These are phyloP conservation scores for Primulina huaijiensis DNA, from an alignment of 257 asterid genomes.

Conservation along the genomic window DNA sequence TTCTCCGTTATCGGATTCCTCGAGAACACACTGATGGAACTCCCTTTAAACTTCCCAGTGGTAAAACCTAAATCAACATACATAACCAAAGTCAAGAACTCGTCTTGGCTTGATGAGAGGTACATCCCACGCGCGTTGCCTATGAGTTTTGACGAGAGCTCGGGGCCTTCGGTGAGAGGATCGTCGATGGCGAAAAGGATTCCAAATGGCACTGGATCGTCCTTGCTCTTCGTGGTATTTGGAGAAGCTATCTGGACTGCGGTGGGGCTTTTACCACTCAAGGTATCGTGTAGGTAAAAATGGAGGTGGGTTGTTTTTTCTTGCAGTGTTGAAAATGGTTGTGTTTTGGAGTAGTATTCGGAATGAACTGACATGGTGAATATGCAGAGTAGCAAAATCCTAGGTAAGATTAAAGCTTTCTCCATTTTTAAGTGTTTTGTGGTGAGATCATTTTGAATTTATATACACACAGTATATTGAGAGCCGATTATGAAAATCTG, in stretches of 20 bases:
- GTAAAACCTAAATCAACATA: constrained; percentile 14
- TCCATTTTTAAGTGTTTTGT: not conserved
- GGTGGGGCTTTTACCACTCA: constrained; percentile 14
- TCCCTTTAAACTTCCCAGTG: constrained; percentile 10
- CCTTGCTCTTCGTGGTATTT: not conserved
- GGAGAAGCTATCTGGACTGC: constrained; percentile 15
- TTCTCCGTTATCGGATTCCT: constrained; percentile 20
- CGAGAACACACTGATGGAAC: constrained; percentile 17
- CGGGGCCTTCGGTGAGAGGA: constrained; percentile 14
- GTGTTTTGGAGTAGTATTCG: constrained; percentile 10
- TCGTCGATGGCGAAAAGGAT: constrained; percentile 12
- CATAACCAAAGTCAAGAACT: constrained; percentile 12
- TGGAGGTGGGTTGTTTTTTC: constrained; percentile 1
- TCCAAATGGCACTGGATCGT: constrained; percentile 5
- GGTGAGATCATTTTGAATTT: not conserved
- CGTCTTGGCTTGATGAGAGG: constrained; percentile 16
- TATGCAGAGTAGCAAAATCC: not conserved
- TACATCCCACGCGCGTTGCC: constrained; percentile 16
- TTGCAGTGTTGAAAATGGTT: not conserved
- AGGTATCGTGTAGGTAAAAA: constrained; percentile 12
- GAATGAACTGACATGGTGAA: not conserved
- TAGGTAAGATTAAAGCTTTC: not conserved
- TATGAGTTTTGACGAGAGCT: constrained; percentile 1
- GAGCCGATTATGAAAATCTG: too few species aligned
- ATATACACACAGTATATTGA: too few species aligned